These are phyloP conservation scores for Pyrenophora seminiperda DNA, from an alignment of 2,329 filamentous ascomycete species.

Conservation along the genomic window DNA sequence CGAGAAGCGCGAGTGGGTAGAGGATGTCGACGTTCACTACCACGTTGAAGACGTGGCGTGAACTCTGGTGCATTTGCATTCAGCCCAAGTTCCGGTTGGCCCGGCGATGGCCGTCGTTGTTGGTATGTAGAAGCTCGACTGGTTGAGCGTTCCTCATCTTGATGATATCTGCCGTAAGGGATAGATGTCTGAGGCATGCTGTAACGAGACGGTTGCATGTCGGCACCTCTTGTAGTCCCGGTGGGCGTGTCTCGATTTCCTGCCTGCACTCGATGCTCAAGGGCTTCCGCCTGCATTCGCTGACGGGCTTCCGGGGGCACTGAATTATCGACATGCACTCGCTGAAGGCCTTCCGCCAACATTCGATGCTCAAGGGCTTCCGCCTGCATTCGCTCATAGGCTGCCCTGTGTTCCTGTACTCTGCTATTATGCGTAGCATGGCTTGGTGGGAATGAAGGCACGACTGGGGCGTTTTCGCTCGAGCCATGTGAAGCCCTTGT, in stretches of 20 bases:
- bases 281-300: slow-evolving; percentile 22
- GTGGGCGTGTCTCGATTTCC: slow-evolving; percentile 9
- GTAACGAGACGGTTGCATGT: slow-evolving; percentile 9
- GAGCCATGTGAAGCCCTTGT: slow-evolving; percentile 23
- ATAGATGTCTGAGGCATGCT: slow-evolving; percentile 17
- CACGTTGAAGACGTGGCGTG: slow-evolving; percentile 10
- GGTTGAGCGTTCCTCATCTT: slow-evolving; percentile 10
- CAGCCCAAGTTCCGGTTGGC: background rate
- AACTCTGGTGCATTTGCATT: background rate
- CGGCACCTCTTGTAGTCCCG: background rate
- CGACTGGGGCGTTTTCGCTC: slow-evolving; percentile 30
- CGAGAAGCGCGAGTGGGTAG: slow-evolving; percentile 3
- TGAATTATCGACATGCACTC: too few species aligned
- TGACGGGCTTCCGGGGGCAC: slow-evolving; percentile 23
- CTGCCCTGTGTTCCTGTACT: slow-evolving; percentile 23
- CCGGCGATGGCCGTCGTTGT: background rate
- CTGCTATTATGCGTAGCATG: slow-evolving; percentile 8
- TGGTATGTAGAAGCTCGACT: slow-evolving; percentile 9
- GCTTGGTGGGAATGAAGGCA: background rate
- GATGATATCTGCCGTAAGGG: slow-evolving; percentile 16
- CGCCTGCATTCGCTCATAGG: slow-evolving; percentile 25
- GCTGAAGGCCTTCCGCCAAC: too few species aligned
- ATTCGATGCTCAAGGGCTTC: too few species aligned
- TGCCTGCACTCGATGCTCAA: slow-evolving; percentile 23
- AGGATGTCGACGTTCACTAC: background rate